Evolutionary conservation across 192 early-diverging fungal genomes (phyloP).

Genomic region (Pilobolus umbonatus): DNA sequence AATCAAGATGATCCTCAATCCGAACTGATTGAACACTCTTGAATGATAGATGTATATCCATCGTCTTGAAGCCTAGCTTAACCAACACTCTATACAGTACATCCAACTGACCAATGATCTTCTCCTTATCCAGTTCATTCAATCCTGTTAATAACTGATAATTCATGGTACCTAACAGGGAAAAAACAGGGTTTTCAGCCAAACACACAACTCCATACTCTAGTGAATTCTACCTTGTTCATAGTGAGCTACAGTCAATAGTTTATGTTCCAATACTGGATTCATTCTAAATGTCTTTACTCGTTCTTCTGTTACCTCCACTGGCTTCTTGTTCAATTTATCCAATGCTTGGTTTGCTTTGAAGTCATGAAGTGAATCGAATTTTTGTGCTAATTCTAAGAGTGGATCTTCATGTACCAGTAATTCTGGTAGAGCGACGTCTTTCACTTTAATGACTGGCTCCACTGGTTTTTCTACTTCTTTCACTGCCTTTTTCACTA

Average conservation of each 20-base stretch:
- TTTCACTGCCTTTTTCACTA: slow-evolving; percentile 3
- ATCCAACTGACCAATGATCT: slow-evolving; percentile 39
- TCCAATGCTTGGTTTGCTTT: not conserved
- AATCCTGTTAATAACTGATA: not conserved
- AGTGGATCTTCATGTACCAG: not conserved
- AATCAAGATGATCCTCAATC: slow-evolving; percentile 44
- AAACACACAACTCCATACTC: not conserved
- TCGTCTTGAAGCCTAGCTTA: slow-evolving; percentile 39
- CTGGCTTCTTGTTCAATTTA: not conserved
- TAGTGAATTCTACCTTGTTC: not conserved
- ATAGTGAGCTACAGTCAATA: not conserved
- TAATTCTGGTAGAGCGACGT: not conserved
- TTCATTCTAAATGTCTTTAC: slow-evolving; percentile 1
- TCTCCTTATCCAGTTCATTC: slow-evolving; percentile 28
- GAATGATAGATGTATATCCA: slow-evolving; percentile 42
- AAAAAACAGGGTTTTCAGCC: not conserved
- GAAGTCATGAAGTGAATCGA: slow-evolving; percentile 3
- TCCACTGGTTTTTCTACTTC: not conserved
- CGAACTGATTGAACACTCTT: slow-evolving; percentile 30
- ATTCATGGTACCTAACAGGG: not conserved
- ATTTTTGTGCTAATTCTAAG: slow-evolving; percentile 1
- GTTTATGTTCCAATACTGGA: slow-evolving; percentile 1
- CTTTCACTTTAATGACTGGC: not conserved
- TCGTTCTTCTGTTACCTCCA: not conserved
- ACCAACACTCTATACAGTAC: slow-evolving; percentile 39